Evolutionary conservation across 73 alveolate genomes (phyloP).

Genomic region (Tetrahymena thermophila): DNA sequence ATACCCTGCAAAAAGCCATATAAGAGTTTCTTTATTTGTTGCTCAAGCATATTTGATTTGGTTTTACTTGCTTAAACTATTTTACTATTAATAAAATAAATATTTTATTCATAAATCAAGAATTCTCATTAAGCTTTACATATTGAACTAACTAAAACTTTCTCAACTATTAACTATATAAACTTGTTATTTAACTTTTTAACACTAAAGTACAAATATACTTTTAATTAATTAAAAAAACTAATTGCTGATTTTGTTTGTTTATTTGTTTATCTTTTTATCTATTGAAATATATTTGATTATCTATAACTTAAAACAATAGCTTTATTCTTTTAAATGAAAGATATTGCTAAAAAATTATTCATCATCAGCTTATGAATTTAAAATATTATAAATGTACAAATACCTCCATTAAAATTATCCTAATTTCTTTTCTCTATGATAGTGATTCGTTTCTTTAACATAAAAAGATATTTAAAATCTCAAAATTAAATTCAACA

Average conservation of each 20-base stretch:
- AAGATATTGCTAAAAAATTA: background rate
- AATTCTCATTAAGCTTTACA: background rate
- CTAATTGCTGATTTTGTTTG: background rate
- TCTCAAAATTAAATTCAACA: too few relatives aligned
- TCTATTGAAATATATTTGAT: background rate
- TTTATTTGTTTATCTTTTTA: too few relatives aligned
- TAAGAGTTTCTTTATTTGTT: background rate
- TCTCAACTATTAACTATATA: background rate
- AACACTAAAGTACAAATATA: background rate
- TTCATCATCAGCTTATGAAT: too few relatives aligned
- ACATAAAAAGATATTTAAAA: background rate
- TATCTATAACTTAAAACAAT: background rate
- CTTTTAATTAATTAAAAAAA: background rate
- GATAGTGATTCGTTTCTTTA: background rate
- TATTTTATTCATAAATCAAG: too few relatives aligned
- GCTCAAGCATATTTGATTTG: background rate
- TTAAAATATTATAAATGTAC: background rate
- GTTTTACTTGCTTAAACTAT: background rate
- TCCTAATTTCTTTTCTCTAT: background rate
- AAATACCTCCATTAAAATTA: background rate
- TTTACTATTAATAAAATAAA: too few relatives aligned
- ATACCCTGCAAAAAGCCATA: background rate
- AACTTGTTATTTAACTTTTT: background rate
- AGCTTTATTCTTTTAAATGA: background rate
- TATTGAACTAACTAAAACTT: background rate